Conservation (phyloP, 805 yeast genomes). For the Metschnikowia aberdeeniae region DNA sequence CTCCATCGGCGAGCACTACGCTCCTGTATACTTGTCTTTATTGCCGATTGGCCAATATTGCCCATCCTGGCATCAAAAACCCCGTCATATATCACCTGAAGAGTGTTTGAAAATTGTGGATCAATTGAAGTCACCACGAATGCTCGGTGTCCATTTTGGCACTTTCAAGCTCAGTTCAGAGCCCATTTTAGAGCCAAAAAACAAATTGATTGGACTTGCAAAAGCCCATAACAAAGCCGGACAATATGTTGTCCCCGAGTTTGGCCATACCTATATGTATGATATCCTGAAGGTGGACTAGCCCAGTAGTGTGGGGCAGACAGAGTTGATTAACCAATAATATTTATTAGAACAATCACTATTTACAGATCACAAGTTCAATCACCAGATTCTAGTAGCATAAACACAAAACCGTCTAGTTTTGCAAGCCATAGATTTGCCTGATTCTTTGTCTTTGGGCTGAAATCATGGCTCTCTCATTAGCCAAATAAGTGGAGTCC, state of each 20-base stretch:
- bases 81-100: conserved; percentile 80
- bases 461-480: conserved; percentile 17
- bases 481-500: conserved; percentile 40
- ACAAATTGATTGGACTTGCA: conserved; percentile 49
- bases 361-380: not conserved
- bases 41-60: conserved; percentile 94
- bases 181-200: conserved; percentile 79
- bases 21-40: conserved; percentile 56
- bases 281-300: conserved; percentile 22
- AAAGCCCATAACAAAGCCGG: conserved; percentile 28
- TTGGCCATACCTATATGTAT: conserved; percentile 67
- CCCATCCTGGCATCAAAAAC: conserved; percentile 90
- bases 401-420: not conserved
- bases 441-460: conserved; percentile 16
- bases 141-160: conserved; percentile 95
- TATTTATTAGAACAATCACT: not conserved
- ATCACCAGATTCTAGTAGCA: not conserved
- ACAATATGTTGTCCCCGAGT: conserved; percentile 60
- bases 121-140: conserved; percentile 55
- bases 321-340: not conserved
- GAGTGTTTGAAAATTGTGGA: conserved; percentile 69
- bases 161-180: conserved; percentile 89
- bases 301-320: not conserved
- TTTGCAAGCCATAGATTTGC: conserved; percentile 16
- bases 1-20: conserved; percentile 60